Evolutionary conservation across 257 asterid species (phyloP).

Genomic region (Solanum megistacrolobum): DNA sequence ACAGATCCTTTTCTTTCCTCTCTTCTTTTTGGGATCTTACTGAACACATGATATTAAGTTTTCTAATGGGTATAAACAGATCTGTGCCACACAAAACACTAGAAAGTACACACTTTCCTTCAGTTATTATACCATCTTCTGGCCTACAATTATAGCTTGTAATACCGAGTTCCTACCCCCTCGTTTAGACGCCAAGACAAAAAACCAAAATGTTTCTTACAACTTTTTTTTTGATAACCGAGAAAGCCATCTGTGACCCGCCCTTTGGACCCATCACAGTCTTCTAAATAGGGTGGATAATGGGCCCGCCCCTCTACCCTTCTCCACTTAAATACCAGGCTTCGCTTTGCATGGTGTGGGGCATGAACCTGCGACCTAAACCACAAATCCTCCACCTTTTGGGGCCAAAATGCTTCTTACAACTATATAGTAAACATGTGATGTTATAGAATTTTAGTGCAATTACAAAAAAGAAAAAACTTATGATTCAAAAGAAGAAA

Average conservation of each 20-base stretch:
- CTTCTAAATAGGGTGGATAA: too few species aligned
- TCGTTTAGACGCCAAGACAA: not conserved
- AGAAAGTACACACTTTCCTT: not conserved
- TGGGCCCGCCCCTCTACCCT: too few species aligned
- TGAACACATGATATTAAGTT: not conserved
- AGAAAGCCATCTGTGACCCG: too few species aligned
- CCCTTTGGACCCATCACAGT: too few species aligned
- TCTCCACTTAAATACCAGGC: too few species aligned
- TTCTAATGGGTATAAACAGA: not conserved
- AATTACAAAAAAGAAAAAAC: not conserved
- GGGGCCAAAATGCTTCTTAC: not conserved
- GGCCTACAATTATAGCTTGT: not conserved
- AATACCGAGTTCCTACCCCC: not conserved
- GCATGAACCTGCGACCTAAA: too few species aligned
- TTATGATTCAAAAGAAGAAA: not conserved
- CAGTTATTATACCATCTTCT: not conserved
- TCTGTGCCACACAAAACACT: not conserved
- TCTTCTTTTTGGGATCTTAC: not conserved
- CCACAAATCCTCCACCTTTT: too few species aligned
- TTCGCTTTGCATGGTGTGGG: too few species aligned
- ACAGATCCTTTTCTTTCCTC: not conserved
- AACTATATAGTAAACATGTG: not conserved
- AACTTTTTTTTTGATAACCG: too few species aligned
- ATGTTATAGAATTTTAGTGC: not conserved
- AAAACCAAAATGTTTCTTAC: not conserved